Conservation (phyloP, 2,329 filamentous ascomycete species). For the Colletotrichum theobromicola region DNA sequence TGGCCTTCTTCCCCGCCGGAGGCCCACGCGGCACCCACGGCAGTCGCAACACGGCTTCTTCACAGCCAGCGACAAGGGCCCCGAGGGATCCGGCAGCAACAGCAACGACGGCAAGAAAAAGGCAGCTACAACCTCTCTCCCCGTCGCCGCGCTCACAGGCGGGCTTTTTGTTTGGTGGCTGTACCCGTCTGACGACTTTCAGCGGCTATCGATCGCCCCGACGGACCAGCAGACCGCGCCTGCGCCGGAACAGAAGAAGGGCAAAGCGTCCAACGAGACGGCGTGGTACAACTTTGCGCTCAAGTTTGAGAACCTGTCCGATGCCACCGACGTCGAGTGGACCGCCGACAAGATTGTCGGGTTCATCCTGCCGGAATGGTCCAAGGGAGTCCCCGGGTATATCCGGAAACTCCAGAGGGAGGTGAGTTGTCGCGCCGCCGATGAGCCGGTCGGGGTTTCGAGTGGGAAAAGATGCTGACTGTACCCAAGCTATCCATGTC, state of each 20-base stretch:
- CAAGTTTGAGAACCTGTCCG: constrained; percentile 58
- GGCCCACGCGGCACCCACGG: constrained; percentile 14
- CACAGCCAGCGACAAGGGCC: constrained; percentile 17
- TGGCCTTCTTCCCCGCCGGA: background rate
- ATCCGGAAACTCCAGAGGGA: constrained; percentile 86
- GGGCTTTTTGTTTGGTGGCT: constrained; percentile 48
- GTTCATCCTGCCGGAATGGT: constrained; percentile 83
- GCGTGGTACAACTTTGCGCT: constrained; percentile 56
- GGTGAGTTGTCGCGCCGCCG: constrained; percentile 9
- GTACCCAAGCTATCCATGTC: constrained; percentile 70
- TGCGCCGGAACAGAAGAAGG: constrained; percentile 24
- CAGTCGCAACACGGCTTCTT: constrained; percentile 24
- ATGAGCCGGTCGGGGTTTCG: background rate
- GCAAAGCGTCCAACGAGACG: constrained; percentile 27
- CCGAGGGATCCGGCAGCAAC: constrained; percentile 21
- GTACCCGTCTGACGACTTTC: constrained; percentile 49
- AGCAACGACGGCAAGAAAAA: background rate
- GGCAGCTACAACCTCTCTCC: constrained; percentile 25
- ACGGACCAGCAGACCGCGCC: constrained; percentile 16
- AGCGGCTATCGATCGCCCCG: constrained; percentile 32
- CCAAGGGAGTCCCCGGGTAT: constrained; percentile 75
- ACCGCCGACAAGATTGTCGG: constrained; percentile 67
- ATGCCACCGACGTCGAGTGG: constrained; percentile 61
- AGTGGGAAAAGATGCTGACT: background rate
- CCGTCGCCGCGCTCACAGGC: constrained; percentile 37